Base-by-base conservation (phyloP, 2,329 filamentous ascomycete genomes). In the Calonectria hawksworthii region DNA sequence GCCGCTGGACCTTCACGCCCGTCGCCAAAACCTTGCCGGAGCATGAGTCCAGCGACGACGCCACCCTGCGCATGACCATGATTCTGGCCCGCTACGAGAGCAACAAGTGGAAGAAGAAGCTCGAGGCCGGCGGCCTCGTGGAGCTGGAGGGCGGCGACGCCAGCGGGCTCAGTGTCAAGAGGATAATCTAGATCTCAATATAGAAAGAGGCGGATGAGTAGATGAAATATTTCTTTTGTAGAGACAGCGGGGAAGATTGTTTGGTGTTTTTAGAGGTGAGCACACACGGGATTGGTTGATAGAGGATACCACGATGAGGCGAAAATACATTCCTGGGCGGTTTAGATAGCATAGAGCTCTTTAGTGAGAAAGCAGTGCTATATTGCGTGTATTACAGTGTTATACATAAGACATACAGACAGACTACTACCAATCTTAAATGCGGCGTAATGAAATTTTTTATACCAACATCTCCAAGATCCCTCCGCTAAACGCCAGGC, bases 1-100 rank as follows among this genome's bases (percentile, higher is more conserved):
- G 96, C 0, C 91, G 97, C 36, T 99, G 97, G 96, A 98, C 93
- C 0, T 98, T 96, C 82, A 98, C 96, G 2, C 89, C 91, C 6
- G 82, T 90, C 5, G 82, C 83, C 0, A 83, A 83, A 10, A 81
- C 82, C 1, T 82, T 83, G 2, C 82, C 81, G 13, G 90, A 93
- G 83, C 90, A 92, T 82, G 83, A 88, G 77, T 89, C 91, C 44
- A 90, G 90, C 80, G 85, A 88, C 44, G 87, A 93, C 61, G 84
- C 88, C 1, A 85, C 89, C 21, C 84, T 95, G 77, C 89, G 94
- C 68, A 93, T 96, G 92, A 96, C 94, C 0, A 88, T 96, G 73
- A 93, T 96, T 16, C 87, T 95, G 28, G 94, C 93, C 5, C 89
- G 93, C 47, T 94, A 93, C 76, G 94, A 96, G 86, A 93, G 93